Conservation (phyloP, 805 yeast genomes). For the Komagataella pseudopastoris region DNA sequence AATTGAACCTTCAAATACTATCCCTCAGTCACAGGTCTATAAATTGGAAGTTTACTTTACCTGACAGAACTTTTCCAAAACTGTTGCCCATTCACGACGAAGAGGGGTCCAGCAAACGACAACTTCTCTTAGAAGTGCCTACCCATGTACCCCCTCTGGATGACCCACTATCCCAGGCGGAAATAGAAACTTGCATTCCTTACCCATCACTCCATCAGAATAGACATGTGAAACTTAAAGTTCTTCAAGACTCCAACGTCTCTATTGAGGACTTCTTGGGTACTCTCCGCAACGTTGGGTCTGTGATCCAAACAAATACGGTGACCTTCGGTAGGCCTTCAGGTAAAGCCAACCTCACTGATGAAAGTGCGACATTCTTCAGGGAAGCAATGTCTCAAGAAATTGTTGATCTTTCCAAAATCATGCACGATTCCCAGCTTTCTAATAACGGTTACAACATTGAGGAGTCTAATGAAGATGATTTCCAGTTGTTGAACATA, state of each 20-base stretch:
- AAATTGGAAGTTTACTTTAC: conserved; percentile 9
- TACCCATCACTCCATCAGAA: conserved; percentile 13
- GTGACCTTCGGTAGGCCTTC: conserved; percentile 5
- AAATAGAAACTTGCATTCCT: conserved; percentile 38
- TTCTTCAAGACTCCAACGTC: conserved; percentile 2
- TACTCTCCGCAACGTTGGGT: background rate
- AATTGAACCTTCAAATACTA: background rate
- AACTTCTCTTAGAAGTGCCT: background rate
- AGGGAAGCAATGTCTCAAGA: background rate
- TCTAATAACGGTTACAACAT: background rate
- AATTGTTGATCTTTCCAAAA: background rate
- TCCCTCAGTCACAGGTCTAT: conserved; percentile 1
- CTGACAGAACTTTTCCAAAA: background rate
- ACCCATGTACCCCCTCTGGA: conserved; percentile 2
- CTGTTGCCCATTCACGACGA: background rate
- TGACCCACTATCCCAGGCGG: conserved; percentile 34
- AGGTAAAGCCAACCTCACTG: conserved; percentile 3
- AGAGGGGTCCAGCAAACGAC: background rate
- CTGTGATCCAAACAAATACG: background rate
- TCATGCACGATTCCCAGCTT: background rate
- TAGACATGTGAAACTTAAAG: conserved; percentile 11
- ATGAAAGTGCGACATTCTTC: background rate
- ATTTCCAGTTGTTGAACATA: background rate
- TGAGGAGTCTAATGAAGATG: background rate
- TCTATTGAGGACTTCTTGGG: background rate